Conservation (phyloP, 306 rosid species). For the Vigna hirtella region DNA sequence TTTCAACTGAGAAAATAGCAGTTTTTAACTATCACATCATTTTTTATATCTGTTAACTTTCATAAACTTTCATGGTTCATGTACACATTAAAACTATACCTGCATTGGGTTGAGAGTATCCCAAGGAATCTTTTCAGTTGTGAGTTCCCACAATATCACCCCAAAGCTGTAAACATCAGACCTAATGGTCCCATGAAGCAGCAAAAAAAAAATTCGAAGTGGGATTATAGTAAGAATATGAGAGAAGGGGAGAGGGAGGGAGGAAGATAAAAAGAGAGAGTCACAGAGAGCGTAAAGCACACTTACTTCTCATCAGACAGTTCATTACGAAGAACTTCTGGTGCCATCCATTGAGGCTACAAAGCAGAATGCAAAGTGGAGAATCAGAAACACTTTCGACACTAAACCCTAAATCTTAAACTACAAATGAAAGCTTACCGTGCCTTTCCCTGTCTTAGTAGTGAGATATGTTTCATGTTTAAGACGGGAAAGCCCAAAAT, state of each 20-base stretch:
- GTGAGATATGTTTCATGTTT: slow-evolving; percentile 56
- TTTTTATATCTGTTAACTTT: background rate
- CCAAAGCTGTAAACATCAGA: slow-evolving; percentile 98
- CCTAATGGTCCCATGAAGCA: slow-evolving; percentile 61
- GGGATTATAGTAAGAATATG: background rate
- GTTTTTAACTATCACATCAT: background rate
- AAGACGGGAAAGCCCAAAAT: slow-evolving; percentile 60
- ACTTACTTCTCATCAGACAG: slow-evolving; percentile 64
- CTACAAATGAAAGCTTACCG: slow-evolving; percentile 46
- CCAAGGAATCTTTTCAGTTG: slow-evolving; percentile 97
- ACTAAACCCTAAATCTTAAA: slow-evolving; percentile 22
- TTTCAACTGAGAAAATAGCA: slow-evolving; percentile 15
- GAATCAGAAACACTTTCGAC: slow-evolving; percentile 41
- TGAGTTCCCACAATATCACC: slow-evolving; percentile 97
- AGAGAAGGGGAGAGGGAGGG: background rate
- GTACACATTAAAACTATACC: slow-evolving; percentile 62
- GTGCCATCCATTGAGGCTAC: slow-evolving; percentile 69
- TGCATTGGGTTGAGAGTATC: slow-evolving; percentile 94
- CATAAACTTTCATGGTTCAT: slow-evolving; percentile 19
- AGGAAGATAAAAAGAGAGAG: background rate
- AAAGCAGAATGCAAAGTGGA: slow-evolving; percentile 17
- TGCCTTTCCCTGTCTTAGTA: slow-evolving; percentile 54
- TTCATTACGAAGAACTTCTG: slow-evolving; percentile 60
- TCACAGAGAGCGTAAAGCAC: slow-evolving; percentile 28
- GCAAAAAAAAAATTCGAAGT: slow-evolving; percentile 12